phyloP scores from a whole-genome alignment of 1,284 basidiomycete genomes.

The Ustilago shanxiensis region DNA sequence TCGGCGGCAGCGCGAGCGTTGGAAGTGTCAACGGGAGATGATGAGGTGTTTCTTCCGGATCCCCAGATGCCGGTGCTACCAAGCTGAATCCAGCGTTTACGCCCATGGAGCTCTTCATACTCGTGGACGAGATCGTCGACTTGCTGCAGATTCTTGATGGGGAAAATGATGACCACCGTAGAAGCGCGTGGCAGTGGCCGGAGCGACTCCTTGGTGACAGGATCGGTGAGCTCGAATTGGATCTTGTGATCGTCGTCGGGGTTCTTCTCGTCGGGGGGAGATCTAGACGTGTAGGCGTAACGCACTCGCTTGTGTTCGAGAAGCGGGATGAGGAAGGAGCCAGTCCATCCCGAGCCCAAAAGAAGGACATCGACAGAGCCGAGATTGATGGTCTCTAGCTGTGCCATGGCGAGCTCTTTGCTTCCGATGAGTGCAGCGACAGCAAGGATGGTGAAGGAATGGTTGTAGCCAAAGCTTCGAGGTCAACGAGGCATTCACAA shows the following conservation, averaged over 20 bases:
- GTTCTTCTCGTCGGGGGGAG: slow-evolving; percentile 63
- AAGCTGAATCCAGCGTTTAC: slow-evolving; percentile 59
- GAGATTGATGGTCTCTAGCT: background rate
- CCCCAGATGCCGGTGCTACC: slow-evolving; percentile 63
- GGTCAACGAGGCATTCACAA: background rate
- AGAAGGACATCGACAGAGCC: slow-evolving; percentile 75
- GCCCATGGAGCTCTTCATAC: slow-evolving; percentile 45
- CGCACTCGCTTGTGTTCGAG: slow-evolving; percentile 65
- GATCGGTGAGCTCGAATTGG: slow-evolving; percentile 66
- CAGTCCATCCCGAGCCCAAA: slow-evolving; percentile 80
- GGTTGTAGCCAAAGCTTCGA: background rate
- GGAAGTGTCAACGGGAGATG: slow-evolving; percentile 37
- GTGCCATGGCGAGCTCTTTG: background rate
- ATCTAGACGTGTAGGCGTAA: slow-evolving; percentile 74
- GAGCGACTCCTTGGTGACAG: slow-evolving; percentile 71
- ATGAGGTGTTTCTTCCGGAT: slow-evolving; percentile 33
- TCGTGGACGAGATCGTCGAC: slow-evolving; percentile 49
- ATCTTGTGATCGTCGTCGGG: slow-evolving; percentile 66
- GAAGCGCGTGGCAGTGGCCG: slow-evolving; percentile 74
- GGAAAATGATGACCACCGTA: slow-evolving; percentile 77
- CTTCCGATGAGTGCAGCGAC: background rate
- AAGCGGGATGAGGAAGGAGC: slow-evolving; percentile 76
- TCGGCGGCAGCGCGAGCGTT: slow-evolving; percentile 46
- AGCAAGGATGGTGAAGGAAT: background rate
- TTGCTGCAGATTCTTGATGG: slow-evolving; percentile 49